Percentiles rank a stretch among this genome's conserved stretches.
These are phyloP conservation scores for Nitzschia palea DNA, from an alignment of 108 stramenopile genomes.

Conservation along the genomic window DNA sequence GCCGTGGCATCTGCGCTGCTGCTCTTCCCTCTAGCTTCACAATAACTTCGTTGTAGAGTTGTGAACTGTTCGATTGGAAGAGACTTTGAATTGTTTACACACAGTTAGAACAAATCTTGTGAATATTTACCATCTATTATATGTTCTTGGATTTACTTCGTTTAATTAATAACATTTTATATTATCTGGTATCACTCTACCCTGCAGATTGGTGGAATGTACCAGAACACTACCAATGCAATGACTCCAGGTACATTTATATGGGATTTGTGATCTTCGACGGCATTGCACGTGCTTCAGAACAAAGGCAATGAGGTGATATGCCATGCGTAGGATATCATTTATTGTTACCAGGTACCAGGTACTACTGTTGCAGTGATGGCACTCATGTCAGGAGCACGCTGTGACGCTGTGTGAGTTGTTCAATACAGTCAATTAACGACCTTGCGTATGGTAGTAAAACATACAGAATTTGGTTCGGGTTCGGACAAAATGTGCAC, in stretches of 20 bases:
- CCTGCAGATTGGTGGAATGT: neutral
- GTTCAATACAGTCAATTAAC: too few relatives aligned
- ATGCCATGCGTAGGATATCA: neutral
- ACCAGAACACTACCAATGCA: too few relatives aligned
- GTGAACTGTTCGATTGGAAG: neutral
- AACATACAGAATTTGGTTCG: too few relatives aligned
- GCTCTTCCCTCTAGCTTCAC: neutral
- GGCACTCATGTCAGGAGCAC: neutral
- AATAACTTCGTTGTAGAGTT: neutral
- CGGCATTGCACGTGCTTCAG: neutral
- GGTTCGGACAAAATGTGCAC: too few relatives aligned
- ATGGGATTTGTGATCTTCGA: too few relatives aligned
- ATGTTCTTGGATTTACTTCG: too few relatives aligned
- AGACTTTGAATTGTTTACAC: too few relatives aligned
- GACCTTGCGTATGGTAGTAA: too few relatives aligned
- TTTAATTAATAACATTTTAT: too few relatives aligned
- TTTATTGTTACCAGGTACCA: neutral
- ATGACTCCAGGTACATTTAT: too few relatives aligned
- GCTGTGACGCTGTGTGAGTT: neutral
- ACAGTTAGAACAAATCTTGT: too few relatives aligned
- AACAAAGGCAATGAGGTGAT: neutral
- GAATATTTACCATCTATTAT: too few relatives aligned
- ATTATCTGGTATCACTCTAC: neutral
- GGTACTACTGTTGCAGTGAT: neutral
- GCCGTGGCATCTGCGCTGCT: neutral